A percentile compares a stretch with the other conserved stretches of the same genome.
These are phyloP conservation scores for Paecilomyces formosus DNA, from an alignment of 2,329 filamentous ascomycete genomes.

Conservation along the genomic window DNA sequence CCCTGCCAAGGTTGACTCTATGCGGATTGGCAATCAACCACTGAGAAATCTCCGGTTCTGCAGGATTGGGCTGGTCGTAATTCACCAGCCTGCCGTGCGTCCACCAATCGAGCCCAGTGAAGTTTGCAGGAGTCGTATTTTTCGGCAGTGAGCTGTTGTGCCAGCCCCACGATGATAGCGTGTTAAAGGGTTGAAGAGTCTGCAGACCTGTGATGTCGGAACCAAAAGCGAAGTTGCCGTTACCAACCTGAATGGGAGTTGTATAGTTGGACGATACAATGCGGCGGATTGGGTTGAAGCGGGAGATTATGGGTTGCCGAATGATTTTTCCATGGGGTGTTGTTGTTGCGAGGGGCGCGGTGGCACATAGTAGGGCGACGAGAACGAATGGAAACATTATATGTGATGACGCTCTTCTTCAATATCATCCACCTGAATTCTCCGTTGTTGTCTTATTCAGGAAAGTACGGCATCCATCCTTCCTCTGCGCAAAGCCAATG, in stretches of 20 bases:
- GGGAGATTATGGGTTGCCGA: conserved; percentile 8
- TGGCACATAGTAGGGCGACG: background rate
- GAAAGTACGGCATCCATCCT: too few relatives aligned
- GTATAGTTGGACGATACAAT: conserved; percentile 35
- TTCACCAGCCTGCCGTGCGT: conserved; percentile 38
- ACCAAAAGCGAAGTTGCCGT: conserved; percentile 43
- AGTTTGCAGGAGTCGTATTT: conserved; percentile 26
- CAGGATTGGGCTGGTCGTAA: conserved; percentile 36
- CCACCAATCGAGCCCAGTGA: conserved; percentile 38
- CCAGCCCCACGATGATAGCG: conserved; percentile 40
- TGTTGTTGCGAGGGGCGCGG: background rate
- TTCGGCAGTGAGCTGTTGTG: conserved; percentile 39
- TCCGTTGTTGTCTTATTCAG: background rate
- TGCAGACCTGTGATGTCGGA: conserved; percentile 41
- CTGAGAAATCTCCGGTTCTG: conserved; percentile 37
- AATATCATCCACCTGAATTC: background rate
- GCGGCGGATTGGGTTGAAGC: conserved; percentile 43
- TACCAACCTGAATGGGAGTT: conserved; percentile 47
- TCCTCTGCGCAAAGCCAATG: too few relatives aligned
- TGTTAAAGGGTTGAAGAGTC: conserved; percentile 37
- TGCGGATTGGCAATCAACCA: conserved; percentile 51
- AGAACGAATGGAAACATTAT: background rate
- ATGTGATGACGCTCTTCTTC: background rate
- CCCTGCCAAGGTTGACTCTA: conserved; percentile 42
- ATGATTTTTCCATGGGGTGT: background rate